Evolutionary conservation across 495 filamentous ascomycete species (phyloP).

Genomic region (Hyaloscypha finlandica): DNA sequence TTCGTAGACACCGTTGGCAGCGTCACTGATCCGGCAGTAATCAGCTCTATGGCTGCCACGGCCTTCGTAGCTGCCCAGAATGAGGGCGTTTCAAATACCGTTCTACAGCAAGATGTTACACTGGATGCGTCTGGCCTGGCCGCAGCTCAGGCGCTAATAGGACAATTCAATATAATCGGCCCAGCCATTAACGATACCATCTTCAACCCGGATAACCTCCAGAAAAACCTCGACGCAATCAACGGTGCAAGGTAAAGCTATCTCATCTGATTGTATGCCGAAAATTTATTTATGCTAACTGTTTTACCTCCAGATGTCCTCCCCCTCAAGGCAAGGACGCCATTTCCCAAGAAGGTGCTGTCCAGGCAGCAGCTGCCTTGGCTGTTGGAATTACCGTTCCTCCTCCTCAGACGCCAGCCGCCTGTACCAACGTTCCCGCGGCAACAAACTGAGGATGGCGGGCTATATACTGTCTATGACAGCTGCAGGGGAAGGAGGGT

Average conservation of each 20-base stretch:
- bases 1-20: constrained; percentile 17
- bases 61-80: constrained; percentile 18
- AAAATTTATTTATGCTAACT: constrained; percentile 17
- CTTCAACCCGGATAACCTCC: constrained; percentile 19
- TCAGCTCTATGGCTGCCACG: constrained; percentile 20
- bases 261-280: constrained; percentile 3
- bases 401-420: constrained; percentile 17
- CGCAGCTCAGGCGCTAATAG: constrained; percentile 14
- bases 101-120: constrained; percentile 15
- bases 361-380: constrained; percentile 16
- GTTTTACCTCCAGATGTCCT: constrained; percentile 19
- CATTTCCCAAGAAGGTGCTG: constrained; percentile 17
- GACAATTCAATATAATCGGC: constrained; percentile 17
- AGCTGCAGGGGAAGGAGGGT: constrained; percentile 10
- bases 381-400: constrained; percentile 19
- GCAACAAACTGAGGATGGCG: constrained; percentile 12
- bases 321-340: constrained; percentile 10
- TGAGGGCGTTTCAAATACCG: constrained; percentile 18
- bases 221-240: constrained; percentile 18
- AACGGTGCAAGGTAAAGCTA: constrained; percentile 16
- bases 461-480: constrained; percentile 11
- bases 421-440: constrained; percentile 8
- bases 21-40: constrained; percentile 7
- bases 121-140: constrained; percentile 14
- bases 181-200: constrained; percentile 19